Conservation (phyloP, 257 asterid species). For the Solanum sejunctum region DNA sequence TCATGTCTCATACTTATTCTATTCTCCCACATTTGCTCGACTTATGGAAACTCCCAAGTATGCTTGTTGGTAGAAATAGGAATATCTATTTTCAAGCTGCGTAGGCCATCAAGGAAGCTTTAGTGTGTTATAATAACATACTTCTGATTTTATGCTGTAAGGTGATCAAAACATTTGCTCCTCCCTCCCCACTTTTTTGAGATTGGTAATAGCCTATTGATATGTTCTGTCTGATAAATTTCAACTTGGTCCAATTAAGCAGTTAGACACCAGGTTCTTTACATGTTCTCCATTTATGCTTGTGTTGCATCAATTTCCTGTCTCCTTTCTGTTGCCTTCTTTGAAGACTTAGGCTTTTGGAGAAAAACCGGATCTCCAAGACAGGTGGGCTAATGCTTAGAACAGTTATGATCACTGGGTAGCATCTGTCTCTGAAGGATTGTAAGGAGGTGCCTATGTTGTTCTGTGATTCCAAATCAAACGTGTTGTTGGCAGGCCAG, state of each 20-base stretch:
- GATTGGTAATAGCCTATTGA: neutral
- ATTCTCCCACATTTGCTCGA: neutral
- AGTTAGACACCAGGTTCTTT: neutral
- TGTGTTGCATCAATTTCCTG: neutral
- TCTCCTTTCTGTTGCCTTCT: neutral
- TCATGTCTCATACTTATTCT: neutral
- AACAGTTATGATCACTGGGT: neutral
- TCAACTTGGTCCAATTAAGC: neutral
- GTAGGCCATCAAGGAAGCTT: neutral
- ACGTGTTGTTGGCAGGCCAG: neutral
- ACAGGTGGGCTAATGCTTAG: neutral
- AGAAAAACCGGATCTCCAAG: neutral
- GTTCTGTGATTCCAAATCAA: neutral
- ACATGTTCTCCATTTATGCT: neutral
- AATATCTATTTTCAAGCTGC: neutral
- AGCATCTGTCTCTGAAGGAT: neutral
- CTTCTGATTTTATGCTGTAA: neutral
- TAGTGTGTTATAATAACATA: neutral
- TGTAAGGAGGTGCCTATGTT: neutral
- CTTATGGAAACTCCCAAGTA: neutral
- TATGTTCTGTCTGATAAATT: neutral
- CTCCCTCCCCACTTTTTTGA: neutral
- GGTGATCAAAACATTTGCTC: neutral
- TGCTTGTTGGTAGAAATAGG: neutral
- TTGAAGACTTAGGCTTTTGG: neutral